Conservation (phyloP, 805 yeast species). For the Wickerhamomyces silvicola region DNA sequence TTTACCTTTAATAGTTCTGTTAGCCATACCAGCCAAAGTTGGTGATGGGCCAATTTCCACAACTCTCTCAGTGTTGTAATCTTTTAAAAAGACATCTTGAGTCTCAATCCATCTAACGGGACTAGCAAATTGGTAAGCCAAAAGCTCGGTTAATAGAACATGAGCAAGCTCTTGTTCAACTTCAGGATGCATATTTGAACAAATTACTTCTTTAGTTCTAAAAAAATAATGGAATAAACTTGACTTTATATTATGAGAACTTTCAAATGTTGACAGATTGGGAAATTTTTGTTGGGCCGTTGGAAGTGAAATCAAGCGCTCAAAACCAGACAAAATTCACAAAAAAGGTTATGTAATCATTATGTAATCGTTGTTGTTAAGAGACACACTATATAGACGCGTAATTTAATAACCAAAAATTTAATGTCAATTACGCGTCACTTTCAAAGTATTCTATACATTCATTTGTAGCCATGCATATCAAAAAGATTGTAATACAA, state of each 20-base stretch:
- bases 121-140: conserved; percentile 98
- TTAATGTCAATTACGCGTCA: not conserved
- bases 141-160: conserved; percentile 84
- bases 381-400: too few species aligned
- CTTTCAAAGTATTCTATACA: not conserved
- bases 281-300: too few species aligned
- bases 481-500: conserved; percentile 61
- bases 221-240: too few species aligned
- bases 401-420: not conserved
- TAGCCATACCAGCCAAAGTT: conserved; percentile 97
- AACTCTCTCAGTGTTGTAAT: conserved; percentile 92
- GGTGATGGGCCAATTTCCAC: conserved; percentile 99
- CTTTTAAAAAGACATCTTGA: conserved; percentile 93
- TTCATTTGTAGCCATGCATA: conserved; percentile 25
- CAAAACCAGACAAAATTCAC: not conserved
- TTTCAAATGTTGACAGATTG: too few species aligned
- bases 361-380: too few species aligned
- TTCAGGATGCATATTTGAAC: conserved; percentile 86
- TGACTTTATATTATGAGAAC: too few species aligned
- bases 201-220: too few species aligned
- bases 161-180: conserved; percentile 97
- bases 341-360: too few species aligned
- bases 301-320: too few species aligned
- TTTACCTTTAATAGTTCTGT: conserved; percentile 86
- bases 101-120: conserved; percentile 99